phyloP scores from a whole-genome alignment of 1,284 basidiomycete genomes.

The Pyrrhoderma lamaoense region DNA sequence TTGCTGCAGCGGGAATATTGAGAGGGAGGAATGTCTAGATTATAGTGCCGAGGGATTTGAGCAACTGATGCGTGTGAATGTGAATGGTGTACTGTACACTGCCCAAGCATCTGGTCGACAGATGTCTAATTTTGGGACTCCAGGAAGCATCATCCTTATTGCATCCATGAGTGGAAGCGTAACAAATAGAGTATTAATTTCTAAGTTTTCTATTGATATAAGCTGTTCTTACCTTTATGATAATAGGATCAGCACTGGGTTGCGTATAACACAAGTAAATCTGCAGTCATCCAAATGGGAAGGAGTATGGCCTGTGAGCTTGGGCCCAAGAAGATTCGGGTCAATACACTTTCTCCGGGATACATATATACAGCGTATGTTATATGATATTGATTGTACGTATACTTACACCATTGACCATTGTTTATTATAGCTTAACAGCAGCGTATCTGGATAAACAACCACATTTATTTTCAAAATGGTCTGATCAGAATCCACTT shows the following conservation, averaged over 20 bases:
- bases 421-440: conserved; percentile 43
- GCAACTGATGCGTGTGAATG: conserved; percentile 61
- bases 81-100: conserved; percentile 69
- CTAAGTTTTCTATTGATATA: too few relatives aligned
- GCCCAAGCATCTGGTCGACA: conserved; percentile 74
- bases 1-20: conserved; percentile 74
- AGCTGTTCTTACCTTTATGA: conserved; percentile 32
- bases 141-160: conserved; percentile 76
- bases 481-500: conserved; percentile 68
- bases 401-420: too few relatives aligned
- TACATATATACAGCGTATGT: conserved; percentile 66
- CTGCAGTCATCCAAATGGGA: conserved; percentile 75
- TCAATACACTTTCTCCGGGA: conserved; percentile 71
- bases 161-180: conserved; percentile 81
- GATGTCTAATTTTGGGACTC: conserved; percentile 63
- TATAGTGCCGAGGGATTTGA: conserved; percentile 67
- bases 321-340: conserved; percentile 60
- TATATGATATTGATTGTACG: conserved; percentile 10
- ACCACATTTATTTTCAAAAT: conserved; percentile 60
- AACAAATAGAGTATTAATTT: conserved; percentile 41
- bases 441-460: conserved; percentile 65
- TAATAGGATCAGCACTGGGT: conserved; percentile 62
- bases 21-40: conserved; percentile 58
- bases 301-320: conserved; percentile 83
- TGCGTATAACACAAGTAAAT: conserved; percentile 77